These are phyloP conservation scores for Spinacia oleracea DNA, from an alignment of 179 eudicot species.

Conservation along the genomic window DNA sequence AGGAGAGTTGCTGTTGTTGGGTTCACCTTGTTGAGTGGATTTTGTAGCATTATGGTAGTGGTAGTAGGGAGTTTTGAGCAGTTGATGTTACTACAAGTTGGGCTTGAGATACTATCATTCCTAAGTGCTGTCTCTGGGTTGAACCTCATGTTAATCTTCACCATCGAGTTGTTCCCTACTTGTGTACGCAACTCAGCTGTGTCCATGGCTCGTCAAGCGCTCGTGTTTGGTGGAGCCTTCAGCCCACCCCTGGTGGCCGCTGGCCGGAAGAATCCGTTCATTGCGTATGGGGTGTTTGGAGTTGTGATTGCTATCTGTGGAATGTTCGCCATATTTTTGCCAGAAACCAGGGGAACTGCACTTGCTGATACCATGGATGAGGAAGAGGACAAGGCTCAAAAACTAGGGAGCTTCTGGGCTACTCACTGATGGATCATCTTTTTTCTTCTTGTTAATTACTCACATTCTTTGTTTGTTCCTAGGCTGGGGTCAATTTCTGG, in stretches of 20 bases:
- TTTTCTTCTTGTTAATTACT: not conserved
- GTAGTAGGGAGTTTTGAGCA: constrained; percentile 25
- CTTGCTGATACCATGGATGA: constrained; percentile 61
- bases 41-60: constrained; percentile 42
- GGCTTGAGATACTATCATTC: constrained; percentile 48
- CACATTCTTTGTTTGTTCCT: not conserved
- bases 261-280: constrained; percentile 32
- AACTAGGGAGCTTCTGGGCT: constrained; percentile 19
- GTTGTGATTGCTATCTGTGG: constrained; percentile 44
- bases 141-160: constrained; percentile 51
- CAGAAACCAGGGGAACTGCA: constrained; percentile 53
- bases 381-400: constrained; percentile 47
- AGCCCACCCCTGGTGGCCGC: constrained; percentile 57
- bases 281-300: constrained; percentile 64
- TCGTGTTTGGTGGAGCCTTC: constrained; percentile 55
- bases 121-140: constrained; percentile 48
- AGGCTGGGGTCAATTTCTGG: not conserved
- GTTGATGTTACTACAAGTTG: constrained; percentile 37
- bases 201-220: constrained; percentile 61
- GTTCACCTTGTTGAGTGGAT: constrained; percentile 40
- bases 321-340: constrained; percentile 46
- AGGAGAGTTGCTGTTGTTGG: constrained; percentile 38
- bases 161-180: constrained; percentile 65
- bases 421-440: constrained; percentile 7
- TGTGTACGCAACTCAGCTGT: constrained; percentile 69